Base-by-base conservation (phyloP, 1,139 yeast genomes). In the Blastobotrys raffinosifermentans region DNA sequence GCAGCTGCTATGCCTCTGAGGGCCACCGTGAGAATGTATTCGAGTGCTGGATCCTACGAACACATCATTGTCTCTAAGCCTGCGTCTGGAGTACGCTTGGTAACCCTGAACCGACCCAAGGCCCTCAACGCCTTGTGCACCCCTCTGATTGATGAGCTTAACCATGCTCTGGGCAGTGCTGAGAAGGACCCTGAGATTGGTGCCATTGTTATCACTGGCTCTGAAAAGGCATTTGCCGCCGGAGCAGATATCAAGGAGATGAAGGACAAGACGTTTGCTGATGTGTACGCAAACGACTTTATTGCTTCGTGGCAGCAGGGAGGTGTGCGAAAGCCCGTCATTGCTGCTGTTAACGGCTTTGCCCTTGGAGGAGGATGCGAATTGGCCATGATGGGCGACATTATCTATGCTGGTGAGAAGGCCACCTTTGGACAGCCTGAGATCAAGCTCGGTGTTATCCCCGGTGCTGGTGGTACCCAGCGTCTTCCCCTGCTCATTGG, bases 51-150 rank as follows among this genome's bases (percentile, higher is more conserved):
- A 19, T 54, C 63, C 11, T 67, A 60, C 48, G 66, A 67, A 46
- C 51, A 57, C 48, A 61, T 69, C 31, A 46, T 64, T 22, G 61
- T 64, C 4, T 60, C 70, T 13, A 54, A 50, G 34, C 73, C 73
- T 6, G 53, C 57, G 1, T 43, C 55, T 1, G 71, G 71, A 11
- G 75, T 70, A 11, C 54, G 66, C 2, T 61, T 62, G 40, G 74
- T 80, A 48, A 73, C 80, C 18, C 60, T 80, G 41, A 77, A 80
- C 61, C 66, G 82, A 31, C 86, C 89, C 25, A 64, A 67, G 47
- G 77, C 76, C 32, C 70, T 80, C 47, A 81, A 81, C 57, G 85
- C 89, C 7, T 66, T 80, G 49, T 72, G 66, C 52, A 69, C 73
- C 2, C 70, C 63, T 2, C 71, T 71, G 15, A 57, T 70, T 41